These are phyloP conservation scores for Saccharomyces pastorianus DNA, from an alignment of 1,139 yeast species.

Conservation along the genomic window DNA sequence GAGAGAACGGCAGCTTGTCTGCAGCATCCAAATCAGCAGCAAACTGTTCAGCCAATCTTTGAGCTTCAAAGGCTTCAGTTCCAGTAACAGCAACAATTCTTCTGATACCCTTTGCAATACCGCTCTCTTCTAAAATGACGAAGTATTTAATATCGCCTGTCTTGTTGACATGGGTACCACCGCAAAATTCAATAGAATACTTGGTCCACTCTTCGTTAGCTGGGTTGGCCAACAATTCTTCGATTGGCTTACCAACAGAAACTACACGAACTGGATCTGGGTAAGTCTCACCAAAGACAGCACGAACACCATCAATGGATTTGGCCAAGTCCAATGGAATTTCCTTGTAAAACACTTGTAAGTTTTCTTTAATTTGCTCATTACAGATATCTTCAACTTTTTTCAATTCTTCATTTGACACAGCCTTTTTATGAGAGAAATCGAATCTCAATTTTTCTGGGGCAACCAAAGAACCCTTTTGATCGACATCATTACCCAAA, in stretches of 20 bases:
- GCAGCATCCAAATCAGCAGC: constrained; percentile 52
- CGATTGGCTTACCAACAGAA: constrained; percentile 86
- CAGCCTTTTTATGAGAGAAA: constrained; percentile 82
- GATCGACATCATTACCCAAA: constrained; percentile 83
- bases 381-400: constrained; percentile 71
- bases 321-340: constrained; percentile 68
- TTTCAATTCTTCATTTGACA: constrained; percentile 60
- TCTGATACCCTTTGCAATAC: constrained; percentile 97
- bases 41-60: constrained; percentile 70
- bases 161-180: constrained; percentile 93
- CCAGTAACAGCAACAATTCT: constrained; percentile 97
- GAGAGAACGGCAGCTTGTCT: constrained; percentile 52
- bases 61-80: constrained; percentile 80
- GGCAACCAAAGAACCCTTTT: constrained; percentile 93
- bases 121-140: constrained; percentile 85
- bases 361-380: constrained; percentile 60
- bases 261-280: constrained; percentile 99
- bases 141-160: constrained; percentile 91
- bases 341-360: constrained; percentile 71
- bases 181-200: constrained; percentile 90
- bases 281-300: constrained; percentile 96
- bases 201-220: constrained; percentile 62
- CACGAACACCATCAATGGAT: constrained; percentile 78
- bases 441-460: constrained; percentile 94
- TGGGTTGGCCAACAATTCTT: constrained; percentile 68